These are phyloP conservation scores for Tympanopsis confertula DNA, from an alignment of 2,329 filamentous ascomycete genomes.

Conservation along the genomic window DNA sequence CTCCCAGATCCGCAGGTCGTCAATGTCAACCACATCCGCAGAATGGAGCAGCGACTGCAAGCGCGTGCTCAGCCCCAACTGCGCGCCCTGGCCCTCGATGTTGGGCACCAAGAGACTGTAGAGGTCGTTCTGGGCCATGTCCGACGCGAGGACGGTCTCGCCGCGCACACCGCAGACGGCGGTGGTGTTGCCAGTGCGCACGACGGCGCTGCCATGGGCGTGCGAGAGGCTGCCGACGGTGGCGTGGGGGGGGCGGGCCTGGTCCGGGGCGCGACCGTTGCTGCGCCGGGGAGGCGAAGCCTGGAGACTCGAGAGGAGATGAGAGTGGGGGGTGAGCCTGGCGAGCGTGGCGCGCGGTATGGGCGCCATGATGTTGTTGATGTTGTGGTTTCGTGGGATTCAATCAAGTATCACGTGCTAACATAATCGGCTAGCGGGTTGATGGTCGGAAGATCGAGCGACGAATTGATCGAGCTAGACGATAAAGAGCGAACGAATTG, in stretches of 20 bases:
- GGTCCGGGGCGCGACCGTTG: conserved; percentile 63
- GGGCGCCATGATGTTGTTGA: too few relatives aligned
- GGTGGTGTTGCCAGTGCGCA: conserved; percentile 79
- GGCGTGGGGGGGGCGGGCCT: conserved; percentile 62
- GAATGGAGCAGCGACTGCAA: conserved; percentile 67
- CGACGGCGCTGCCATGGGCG: conserved; percentile 78
- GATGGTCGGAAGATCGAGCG: too few relatives aligned
- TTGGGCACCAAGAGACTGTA: conserved; percentile 81
- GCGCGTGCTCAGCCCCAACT: conserved; percentile 78
- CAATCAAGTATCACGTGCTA: too few relatives aligned
- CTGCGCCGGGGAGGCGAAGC: conserved; percentile 61
- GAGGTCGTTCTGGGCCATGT: conserved; percentile 39
- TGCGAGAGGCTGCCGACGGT: conserved; percentile 80
- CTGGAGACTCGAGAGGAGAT: conserved; percentile 30
- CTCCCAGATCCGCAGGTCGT: conserved; percentile 65
- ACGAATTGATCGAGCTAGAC: too few relatives aligned
- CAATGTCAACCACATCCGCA: conserved; percentile 51
- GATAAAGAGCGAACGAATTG: too few relatives aligned
- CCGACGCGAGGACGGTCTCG: conserved; percentile 66
- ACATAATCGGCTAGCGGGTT: too few relatives aligned
- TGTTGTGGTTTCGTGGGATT: too few relatives aligned
- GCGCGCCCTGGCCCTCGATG: too few relatives aligned
- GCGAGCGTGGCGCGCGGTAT: too few relatives aligned
- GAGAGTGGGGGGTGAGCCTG: conserved; percentile 77
- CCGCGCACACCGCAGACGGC: conserved; percentile 88